Evolutionary conservation across 139 green algal genomes (phyloP).

Genomic region (Chlamydomonas sphaeroides): DNA sequence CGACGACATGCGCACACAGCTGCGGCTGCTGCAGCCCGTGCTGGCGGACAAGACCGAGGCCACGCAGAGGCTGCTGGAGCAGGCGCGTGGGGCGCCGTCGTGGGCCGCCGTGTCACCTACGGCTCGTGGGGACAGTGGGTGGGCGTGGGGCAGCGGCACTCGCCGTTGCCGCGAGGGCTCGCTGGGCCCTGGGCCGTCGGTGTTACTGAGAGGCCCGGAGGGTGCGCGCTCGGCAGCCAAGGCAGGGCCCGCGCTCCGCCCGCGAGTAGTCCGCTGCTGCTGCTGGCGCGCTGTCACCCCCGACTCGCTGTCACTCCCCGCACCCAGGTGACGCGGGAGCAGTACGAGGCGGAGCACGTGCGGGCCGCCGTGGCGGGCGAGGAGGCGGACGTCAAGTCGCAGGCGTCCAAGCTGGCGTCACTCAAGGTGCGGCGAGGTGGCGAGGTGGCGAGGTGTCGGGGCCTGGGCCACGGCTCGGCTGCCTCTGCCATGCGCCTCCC

Average conservation of each 20-base stretch:
- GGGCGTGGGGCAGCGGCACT: too few relatives aligned
- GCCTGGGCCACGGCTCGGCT: too few relatives aligned
- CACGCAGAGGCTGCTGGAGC: constrained; percentile 69
- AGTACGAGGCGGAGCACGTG: constrained; percentile 72
- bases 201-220: too few relatives aligned
- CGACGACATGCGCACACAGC: constrained; percentile 79
- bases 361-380: constrained; percentile 69
- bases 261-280: too few relatives aligned
- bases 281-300: too few relatives aligned
- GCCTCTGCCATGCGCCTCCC: neutral
- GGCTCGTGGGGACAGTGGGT: too few relatives aligned
- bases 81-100: constrained; percentile 52
- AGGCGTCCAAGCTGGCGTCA: constrained; percentile 22
- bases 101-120: too few relatives aligned
- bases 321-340: constrained; percentile 58
- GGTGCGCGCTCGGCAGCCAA: too few relatives aligned
- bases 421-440: constrained; percentile 30
- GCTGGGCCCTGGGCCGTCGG: too few relatives aligned
- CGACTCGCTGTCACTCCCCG: too few relatives aligned
- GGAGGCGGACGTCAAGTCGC: constrained; percentile 64
- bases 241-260: too few relatives aligned
- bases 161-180: too few relatives aligned
- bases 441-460: constrained; percentile 42
- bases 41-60: constrained; percentile 78
- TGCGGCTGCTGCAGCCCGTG: constrained; percentile 79